These are phyloP conservation scores for Grosmannia serpens DNA, from an alignment of 2,329 filamentous ascomycete species.

Conservation along the genomic window DNA sequence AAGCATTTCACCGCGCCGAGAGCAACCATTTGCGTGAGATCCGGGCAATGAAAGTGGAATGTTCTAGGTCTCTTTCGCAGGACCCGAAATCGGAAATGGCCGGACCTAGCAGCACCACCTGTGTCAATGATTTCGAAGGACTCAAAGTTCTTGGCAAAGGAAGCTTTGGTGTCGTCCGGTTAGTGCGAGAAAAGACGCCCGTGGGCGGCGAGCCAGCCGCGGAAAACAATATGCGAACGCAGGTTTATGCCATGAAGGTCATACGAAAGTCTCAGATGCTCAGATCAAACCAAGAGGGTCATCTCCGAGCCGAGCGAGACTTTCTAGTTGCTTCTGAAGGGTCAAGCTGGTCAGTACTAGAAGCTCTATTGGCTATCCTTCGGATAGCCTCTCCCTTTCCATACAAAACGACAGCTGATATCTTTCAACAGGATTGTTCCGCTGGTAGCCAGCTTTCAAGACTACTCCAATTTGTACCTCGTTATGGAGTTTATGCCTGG, in stretches of 20 bases:
- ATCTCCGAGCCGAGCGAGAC: conserved; percentile 81
- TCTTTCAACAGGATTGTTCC: conserved; percentile 58
- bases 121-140: conserved; percentile 57
- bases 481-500: conserved; percentile 99
- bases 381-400: neutral
- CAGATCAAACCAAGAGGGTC: conserved; percentile 80
- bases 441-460: conserved; percentile 80
- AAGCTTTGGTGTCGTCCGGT: conserved; percentile 82
- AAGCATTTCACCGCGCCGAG: conserved; percentile 55
- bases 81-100: neutral
- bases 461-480: conserved; percentile 71
- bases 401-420: neutral
- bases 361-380: neutral
- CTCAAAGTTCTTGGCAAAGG: conserved; percentile 81
- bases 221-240: conserved; percentile 21
- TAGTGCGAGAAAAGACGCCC: conserved; percentile 57
- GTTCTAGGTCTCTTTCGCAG: neutral
- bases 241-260: conserved; percentile 92
- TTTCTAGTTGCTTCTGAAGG: conserved; percentile 81
- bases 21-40: conserved; percentile 62
- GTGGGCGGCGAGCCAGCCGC: neutral
- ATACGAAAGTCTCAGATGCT: conserved; percentile 93
- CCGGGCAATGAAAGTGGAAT: conserved; percentile 51
- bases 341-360: conserved; percentile 55
- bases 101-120: neutral